A percentile compares a stretch with the other conserved stretches of the same genome.
Evolutionary conservation across 139 green algal genomes (phyloP).

Genomic region (Nannochloris sp.): DNA sequence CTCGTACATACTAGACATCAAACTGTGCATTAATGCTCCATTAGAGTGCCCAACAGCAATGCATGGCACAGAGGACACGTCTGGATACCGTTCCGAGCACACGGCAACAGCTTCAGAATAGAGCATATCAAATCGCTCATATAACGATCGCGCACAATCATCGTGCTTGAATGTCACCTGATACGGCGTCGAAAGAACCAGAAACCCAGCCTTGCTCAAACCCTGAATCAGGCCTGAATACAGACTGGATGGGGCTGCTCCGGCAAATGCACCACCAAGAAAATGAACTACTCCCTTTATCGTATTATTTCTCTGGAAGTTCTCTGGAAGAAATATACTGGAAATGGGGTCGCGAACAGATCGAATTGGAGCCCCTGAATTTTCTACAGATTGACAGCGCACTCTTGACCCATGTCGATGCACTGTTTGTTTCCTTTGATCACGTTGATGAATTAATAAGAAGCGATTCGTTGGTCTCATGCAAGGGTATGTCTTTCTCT

Average conservation of each 20-base stretch:
- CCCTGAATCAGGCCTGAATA: slow-evolving; percentile 61
- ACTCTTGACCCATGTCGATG: too few relatives aligned
- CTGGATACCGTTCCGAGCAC: slow-evolving; percentile 17
- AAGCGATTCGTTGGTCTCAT: neutral
- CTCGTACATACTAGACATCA: slow-evolving; percentile 29
- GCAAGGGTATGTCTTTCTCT: too few relatives aligned
- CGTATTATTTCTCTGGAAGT: neutral
- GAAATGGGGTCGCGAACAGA: neutral
- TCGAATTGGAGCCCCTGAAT: too few relatives aligned
- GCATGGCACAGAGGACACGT: slow-evolving; percentile 39
- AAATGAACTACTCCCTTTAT: slow-evolving; percentile 66
- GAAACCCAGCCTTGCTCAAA: slow-evolving; percentile 44
- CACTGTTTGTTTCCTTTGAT: neutral
- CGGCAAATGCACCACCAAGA: slow-evolving; percentile 82
- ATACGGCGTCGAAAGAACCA: slow-evolving; percentile 58
- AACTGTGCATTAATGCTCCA: slow-evolving; percentile 67
- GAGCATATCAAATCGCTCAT: slow-evolving; percentile 35
- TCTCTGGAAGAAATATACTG: neutral
- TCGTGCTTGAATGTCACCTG: slow-evolving; percentile 78
- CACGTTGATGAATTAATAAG: neutral
- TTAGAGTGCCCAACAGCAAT: slow-evolving; percentile 83
- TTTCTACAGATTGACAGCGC: too few relatives aligned
- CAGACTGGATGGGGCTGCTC: slow-evolving; percentile 67
- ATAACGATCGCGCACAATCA: slow-evolving; percentile 60
- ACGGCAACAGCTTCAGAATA: slow-evolving; percentile 36